These are phyloP conservation scores for Apiospora pterosperma DNA, from an alignment of 2,329 filamentous ascomycete genomes.

Conservation along the genomic window DNA sequence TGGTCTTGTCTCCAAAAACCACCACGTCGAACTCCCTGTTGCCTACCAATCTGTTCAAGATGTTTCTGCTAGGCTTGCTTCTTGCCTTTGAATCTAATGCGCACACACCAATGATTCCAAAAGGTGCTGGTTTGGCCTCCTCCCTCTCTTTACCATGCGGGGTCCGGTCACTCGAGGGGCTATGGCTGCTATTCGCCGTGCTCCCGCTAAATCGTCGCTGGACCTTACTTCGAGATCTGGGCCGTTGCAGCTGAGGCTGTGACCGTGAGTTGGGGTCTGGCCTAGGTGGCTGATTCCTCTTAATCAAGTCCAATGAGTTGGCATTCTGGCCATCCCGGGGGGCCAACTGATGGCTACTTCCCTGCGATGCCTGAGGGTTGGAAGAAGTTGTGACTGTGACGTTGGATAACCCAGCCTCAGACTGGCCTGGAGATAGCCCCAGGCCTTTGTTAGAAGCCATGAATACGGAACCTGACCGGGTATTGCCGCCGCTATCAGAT, in stretches of 20 bases:
- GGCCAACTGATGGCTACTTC: constrained; percentile 41
- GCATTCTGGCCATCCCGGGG: constrained; percentile 33
- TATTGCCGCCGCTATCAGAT: constrained; percentile 40
- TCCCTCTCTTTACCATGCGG: constrained; percentile 54
- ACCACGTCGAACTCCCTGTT: constrained; percentile 94
- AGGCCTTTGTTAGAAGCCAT: constrained; percentile 43
- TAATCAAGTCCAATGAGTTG: constrained; percentile 44
- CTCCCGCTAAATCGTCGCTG: constrained; percentile 79
- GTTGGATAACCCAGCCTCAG: constrained; percentile 48
- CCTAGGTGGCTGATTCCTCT: constrained; percentile 33
- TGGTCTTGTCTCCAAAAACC: constrained; percentile 98
- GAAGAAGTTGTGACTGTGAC: constrained; percentile 54
- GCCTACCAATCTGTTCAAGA: constrained; percentile 85
- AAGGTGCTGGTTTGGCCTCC: constrained; percentile 56
- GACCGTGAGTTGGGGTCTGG: constrained; percentile 21
- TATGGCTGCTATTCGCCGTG: constrained; percentile 77
- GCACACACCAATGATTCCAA: constrained; percentile 82
- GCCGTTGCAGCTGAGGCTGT: constrained; percentile 36
- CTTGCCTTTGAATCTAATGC: constrained; percentile 93
- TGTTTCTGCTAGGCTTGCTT: constrained; percentile 95
- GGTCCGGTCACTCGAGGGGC: constrained; percentile 68
- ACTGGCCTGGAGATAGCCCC: constrained; percentile 37
- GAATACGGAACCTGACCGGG: constrained; percentile 41
- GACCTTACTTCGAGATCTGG: constrained; percentile 63
- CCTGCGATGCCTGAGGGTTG: constrained; percentile 35